These are phyloP conservation scores for Claviceps maximensis DNA, from an alignment of 2,329 filamentous ascomycete species.

Conservation along the genomic window DNA sequence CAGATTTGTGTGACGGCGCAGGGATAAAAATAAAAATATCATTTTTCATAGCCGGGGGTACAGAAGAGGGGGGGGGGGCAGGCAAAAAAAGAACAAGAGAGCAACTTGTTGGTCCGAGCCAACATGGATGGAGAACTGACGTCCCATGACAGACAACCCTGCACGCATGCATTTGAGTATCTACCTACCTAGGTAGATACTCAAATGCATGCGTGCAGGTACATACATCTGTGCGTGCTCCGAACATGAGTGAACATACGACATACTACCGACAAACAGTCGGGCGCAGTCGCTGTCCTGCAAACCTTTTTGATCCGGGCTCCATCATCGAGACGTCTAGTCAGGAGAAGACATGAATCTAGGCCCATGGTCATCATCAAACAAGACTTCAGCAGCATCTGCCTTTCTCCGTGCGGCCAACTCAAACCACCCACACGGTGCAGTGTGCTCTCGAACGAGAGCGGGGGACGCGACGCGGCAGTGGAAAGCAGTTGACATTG, in stretches of 20 bases:
- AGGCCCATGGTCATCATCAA: not conserved
- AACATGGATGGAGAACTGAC: not conserved
- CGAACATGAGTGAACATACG: not conserved
- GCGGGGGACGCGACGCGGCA: too few species aligned
- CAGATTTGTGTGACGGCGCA: not conserved
- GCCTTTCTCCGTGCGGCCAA: not conserved
- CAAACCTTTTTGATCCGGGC: not conserved
- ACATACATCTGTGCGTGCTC: not conserved
- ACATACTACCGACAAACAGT: not conserved
- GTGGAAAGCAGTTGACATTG: not conserved
- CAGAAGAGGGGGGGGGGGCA: not conserved
- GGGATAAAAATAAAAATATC: not conserved
- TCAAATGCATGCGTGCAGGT: not conserved
- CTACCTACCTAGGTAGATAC: not conserved
- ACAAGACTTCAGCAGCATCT: not conserved
- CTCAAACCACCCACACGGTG: not conserved
- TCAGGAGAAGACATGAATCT: not conserved
- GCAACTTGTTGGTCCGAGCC: not conserved
- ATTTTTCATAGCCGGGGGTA: not conserved
- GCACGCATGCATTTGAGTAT: not conserved
- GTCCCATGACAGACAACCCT: not conserved
- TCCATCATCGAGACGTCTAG: not conserved
- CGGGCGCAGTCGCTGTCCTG: not conserved
- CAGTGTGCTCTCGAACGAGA: not conserved
- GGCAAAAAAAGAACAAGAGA: not conserved